phyloP scores from a whole-genome alignment of 805 yeast genomes.

The Wickerhamomyces strasburgensis region DNA sequence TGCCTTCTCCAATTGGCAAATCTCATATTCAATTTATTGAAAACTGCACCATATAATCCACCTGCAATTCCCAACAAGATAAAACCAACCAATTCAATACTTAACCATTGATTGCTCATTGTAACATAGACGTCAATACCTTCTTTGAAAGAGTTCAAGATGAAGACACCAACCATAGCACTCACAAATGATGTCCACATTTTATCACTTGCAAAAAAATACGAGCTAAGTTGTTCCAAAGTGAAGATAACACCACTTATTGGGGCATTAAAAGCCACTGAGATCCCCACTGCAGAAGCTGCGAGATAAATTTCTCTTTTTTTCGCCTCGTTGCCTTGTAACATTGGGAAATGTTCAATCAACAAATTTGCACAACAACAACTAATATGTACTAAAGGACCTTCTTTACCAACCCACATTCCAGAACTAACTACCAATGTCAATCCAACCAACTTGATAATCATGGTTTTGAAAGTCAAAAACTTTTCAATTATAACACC shows the following conservation, averaged over 20 bases:
- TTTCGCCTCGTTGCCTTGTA: slow-evolving; percentile 47
- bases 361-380: slow-evolving; percentile 48
- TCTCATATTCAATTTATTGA: slow-evolving; percentile 42
- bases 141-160: slow-evolving; percentile 44
- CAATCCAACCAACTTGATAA: slow-evolving; percentile 53
- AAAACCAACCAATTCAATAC: slow-evolving; percentile 68
- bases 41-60: slow-evolving; percentile 56
- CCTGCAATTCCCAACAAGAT: slow-evolving; percentile 65
- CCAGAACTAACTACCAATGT: slow-evolving; percentile 70
- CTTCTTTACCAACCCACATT: slow-evolving; percentile 80
- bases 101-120: slow-evolving; percentile 71
- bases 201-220: slow-evolving; percentile 54
- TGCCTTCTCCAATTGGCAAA: slow-evolving; percentile 34
- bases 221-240: slow-evolving; percentile 61
- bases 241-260: slow-evolving; percentile 84
- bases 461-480: slow-evolving; percentile 46
- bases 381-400: slow-evolving; percentile 79
- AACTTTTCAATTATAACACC: slow-evolving; percentile 57
- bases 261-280: slow-evolving; percentile 83
- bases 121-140: slow-evolving; percentile 55
- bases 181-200: slow-evolving; percentile 85
- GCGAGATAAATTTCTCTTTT: slow-evolving; percentile 66
- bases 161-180: slow-evolving; percentile 66
- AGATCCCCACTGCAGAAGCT: slow-evolving; percentile 78
- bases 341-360: slow-evolving; percentile 28